phyloP scores from a whole-genome alignment of 2,329 filamentous ascomycete genomes.

The Botryotinia convoluta region DNA sequence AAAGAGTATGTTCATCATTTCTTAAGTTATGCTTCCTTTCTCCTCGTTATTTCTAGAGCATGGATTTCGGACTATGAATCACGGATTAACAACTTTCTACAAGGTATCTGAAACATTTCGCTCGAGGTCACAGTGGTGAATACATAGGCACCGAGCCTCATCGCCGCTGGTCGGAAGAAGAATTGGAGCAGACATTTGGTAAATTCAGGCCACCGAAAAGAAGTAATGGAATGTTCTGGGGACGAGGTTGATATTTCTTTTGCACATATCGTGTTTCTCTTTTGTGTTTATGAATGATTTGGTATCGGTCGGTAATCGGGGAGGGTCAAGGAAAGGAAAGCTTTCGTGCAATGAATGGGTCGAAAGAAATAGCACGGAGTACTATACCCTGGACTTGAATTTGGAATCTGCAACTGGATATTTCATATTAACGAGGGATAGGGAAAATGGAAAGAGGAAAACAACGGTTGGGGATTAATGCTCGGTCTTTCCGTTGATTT shows the following conservation, averaged over 20 bases:
- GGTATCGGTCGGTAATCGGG: neutral
- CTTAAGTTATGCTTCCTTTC: neutral
- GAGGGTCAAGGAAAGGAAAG: neutral
- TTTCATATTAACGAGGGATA: too few species aligned
- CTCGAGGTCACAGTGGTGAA: constrained; percentile 31
- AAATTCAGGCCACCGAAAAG: constrained; percentile 29
- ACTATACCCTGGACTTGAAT: constrained; percentile 9
- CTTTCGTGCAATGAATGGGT: neutral
- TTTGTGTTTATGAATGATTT: neutral
- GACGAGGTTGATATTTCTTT: neutral
- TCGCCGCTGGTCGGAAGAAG: constrained; percentile 35
- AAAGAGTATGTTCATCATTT: constrained; percentile 22
- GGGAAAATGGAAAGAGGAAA: neutral
- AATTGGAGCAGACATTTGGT: constrained; percentile 33
- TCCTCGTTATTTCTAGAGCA: neutral
- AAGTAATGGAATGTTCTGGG: constrained; percentile 15
- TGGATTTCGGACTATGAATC: neutral
- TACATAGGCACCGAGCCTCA: constrained; percentile 37
- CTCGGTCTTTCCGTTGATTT: neutral
- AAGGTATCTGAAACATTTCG: constrained; percentile 34
- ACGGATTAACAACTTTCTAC: neutral
- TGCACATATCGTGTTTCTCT: neutral
- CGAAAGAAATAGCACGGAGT: neutral
- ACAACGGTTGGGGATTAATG: neutral
- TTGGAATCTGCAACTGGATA: neutral